These are phyloP conservation scores for Coemansia sp. DNA, from an alignment of 192 early-diverging fungal species.

Conservation along the genomic window DNA sequence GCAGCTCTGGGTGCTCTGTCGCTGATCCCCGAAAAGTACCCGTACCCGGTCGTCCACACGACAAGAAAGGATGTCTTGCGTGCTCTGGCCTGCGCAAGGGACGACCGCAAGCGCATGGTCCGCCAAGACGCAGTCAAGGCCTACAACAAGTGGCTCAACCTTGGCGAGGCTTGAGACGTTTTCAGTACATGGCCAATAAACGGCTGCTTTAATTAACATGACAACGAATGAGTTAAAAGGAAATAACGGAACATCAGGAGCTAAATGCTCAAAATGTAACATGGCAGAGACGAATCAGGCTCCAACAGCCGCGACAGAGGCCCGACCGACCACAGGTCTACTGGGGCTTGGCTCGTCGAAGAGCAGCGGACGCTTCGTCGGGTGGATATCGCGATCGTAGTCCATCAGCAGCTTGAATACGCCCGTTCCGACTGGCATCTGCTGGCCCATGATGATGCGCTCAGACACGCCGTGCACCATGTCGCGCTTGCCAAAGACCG, in stretches of 20 bases:
- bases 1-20: slow-evolving; percentile 72
- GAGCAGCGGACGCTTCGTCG: slow-evolving; percentile 60
- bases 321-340: neutral
- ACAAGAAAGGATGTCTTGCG: slow-evolving; percentile 65
- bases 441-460: slow-evolving; percentile 99
- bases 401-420: slow-evolving; percentile 90
- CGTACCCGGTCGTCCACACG: slow-evolving; percentile 63
- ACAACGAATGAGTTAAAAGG: too few species aligned
- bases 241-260: too few species aligned
- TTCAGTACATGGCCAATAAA: neutral
- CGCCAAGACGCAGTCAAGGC: slow-evolving; percentile 87
- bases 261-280: neutral
- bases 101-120: slow-evolving; percentile 90
- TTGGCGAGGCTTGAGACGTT: slow-evolving; percentile 23
- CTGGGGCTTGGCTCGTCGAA: slow-evolving; percentile 61
- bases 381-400: slow-evolving; percentile 63
- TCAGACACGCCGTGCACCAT: slow-evolving; percentile 96
- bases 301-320: neutral
- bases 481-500: slow-evolving; percentile 94
- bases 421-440: slow-evolving; percentile 96
- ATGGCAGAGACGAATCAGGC: neutral
- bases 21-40: slow-evolving; percentile 65
- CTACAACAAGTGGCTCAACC: slow-evolving; percentile 78
- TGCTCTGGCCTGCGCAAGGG: slow-evolving; percentile 67
- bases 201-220: neutral